Base-by-base conservation (phyloP, 2,329 filamentous ascomycete species). In the Camptophora hylomeconis region DNA sequence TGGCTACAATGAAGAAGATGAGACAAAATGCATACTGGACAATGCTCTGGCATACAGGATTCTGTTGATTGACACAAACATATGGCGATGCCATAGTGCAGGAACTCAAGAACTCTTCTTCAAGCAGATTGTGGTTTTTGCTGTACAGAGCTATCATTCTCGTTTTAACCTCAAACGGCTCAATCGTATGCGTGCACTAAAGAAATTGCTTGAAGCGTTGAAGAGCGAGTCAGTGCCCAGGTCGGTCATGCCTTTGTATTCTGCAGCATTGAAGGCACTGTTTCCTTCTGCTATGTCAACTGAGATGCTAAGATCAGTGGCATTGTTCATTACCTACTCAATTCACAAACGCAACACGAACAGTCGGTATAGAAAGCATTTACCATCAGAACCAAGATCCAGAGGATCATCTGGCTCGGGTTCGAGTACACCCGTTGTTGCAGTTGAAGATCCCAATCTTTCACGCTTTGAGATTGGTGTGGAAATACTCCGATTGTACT, bases 11-110 rank as follows among this genome's bases (percentile, higher is more conserved):
- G 75, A 78, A 40, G 60, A 69, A n/a, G 67, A 75, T 18, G 81
- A 84, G 1, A 72, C 83, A 33, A 77, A 87, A 33, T 94, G 87
- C 1, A 81, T 94, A 45, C 92, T 98, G 49, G 80, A 92, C 42
- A 98, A 98, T 45, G 87, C 89, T 0, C 66, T 98, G 37, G 89
- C 87, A 3, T 98, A 95, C 54, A 76, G 89, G 24, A 77, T 93
- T 18, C 63, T 98, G 11, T 65, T 98, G 16, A 81, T 95, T 30
- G 89, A 98, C 53, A 72, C 92, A 41, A 87, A 94, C 45, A 79
- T 87, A 12, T 98, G 89, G 89, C 72, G 87, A 40, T 76, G 73
- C 53, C 80, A 80, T 13, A 76, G 80, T 18, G 51, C 72, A 4
- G 67, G 75, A 11, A 81, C 86, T 0, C 83, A 94, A 47, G 76